phyloP scores from a whole-genome alignment of 768 basidiomycete genomes.

The Gautieria morchelliformis region DNA sequence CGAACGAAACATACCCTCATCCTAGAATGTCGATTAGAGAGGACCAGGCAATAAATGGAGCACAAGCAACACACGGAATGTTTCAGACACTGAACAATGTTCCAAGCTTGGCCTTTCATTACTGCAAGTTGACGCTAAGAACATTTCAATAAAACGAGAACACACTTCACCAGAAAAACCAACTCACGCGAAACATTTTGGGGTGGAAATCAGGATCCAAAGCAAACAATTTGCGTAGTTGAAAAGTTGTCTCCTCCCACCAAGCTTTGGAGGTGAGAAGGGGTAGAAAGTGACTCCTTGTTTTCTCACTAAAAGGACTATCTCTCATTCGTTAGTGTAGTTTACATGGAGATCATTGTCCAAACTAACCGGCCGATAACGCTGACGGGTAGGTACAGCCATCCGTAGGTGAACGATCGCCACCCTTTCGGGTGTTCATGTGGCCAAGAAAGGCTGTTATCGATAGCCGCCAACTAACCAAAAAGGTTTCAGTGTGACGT shows the following conservation, averaged over 20 bases:
- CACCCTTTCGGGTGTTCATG: conserved; percentile 81
- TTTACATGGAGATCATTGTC: background rate
- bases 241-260: conserved; percentile 84
- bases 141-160: background rate
- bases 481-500: background rate
- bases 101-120: conserved; percentile 89
- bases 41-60: background rate
- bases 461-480: conserved; percentile 68
- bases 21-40: conserved; percentile 31
- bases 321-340: background rate
- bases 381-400: conserved; percentile 80
- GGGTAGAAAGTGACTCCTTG: conserved; percentile 73
- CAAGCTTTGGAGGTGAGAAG: conserved; percentile 74
- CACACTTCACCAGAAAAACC: background rate
- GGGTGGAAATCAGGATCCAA: conserved; percentile 83
- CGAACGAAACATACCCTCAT: conserved; percentile 47
- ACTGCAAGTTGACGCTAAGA: conserved; percentile 80
- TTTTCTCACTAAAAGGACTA: conserved; percentile 70
- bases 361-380: conserved; percentile 50
- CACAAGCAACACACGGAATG: conserved; percentile 47
- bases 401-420: conserved; percentile 76
- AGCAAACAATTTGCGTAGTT: conserved; percentile 67
- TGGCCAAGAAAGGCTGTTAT: conserved; percentile 87
- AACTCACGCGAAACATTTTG: conserved; percentile 73
- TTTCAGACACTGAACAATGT: conserved; percentile 75